Percentiles rank a stretch among this genome's conserved stretches.
phyloP scores from a whole-genome alignment of 106 monocot species.

The Allium sativum region DNA sequence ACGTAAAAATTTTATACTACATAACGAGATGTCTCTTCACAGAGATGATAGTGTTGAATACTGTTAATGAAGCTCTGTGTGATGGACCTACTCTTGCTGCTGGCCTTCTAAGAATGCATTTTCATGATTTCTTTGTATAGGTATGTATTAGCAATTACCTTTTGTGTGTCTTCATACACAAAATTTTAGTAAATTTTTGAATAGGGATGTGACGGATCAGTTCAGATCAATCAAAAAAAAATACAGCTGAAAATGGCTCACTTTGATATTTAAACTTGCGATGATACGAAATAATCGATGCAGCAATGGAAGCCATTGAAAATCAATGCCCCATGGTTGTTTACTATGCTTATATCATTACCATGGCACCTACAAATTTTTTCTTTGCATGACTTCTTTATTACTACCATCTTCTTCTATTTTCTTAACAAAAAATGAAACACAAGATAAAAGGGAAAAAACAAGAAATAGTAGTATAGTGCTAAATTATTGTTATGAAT shows the following conservation, averaged over 20 bases:
- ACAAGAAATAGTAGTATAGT: no score
- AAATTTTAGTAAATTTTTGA: background rate
- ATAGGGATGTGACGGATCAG: slow-evolving; percentile 80
- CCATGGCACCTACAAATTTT: slow-evolving; percentile 65
- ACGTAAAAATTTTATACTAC: no score
- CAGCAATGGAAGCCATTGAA: slow-evolving; percentile 45
- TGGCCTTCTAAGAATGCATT: slow-evolving; percentile 70
- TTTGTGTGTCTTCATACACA: background rate
- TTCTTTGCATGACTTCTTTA: slow-evolving; percentile 54
- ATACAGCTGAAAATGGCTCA: slow-evolving; percentile 74
- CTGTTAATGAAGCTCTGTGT: slow-evolving; percentile 43
- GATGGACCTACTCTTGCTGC: slow-evolving; percentile 62
- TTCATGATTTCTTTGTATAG: slow-evolving; percentile 93
- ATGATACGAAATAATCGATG: slow-evolving; percentile 70
- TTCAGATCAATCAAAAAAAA: slow-evolving; percentile 58
- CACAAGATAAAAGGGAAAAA: no score
- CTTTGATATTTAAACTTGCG: slow-evolving; percentile 57
- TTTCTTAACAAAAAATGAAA: no score
- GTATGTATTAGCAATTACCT: slow-evolving; percentile 4
- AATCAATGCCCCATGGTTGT: slow-evolving; percentile 52
- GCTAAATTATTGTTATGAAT: no score
- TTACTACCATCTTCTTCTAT: no score
- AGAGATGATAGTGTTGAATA: slow-evolving; percentile 37
- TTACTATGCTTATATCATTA: slow-evolving; percentile 65
- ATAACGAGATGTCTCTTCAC: slow-evolving; percentile 44